Base-by-base conservation (phyloP, 176 grass and related monocot genomes). In the Oryza nivara region DNA sequence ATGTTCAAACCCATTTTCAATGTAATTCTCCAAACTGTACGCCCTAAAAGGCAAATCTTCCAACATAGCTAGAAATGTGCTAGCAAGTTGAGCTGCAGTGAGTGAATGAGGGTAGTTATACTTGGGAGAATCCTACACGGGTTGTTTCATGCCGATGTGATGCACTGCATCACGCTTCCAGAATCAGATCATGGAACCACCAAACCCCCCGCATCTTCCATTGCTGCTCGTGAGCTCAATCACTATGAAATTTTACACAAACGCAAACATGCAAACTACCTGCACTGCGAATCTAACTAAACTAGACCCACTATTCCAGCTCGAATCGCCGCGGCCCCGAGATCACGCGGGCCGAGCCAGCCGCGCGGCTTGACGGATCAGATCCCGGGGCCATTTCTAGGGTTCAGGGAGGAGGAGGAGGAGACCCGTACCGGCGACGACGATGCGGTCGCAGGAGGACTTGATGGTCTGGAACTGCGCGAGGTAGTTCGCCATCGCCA, bases 391-490 rank as follows among this genome's bases (percentile, higher is more conserved):
- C 13, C 30, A 26, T 66, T 20, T n/a, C 8, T 58, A 82, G 15
- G 17, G 20, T 41, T 36, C 19, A 11, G 25, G 8, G 63, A 22
- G 71, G 65, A 22, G 71, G 65, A 64, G 72, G 23, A 23, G 35
- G 74, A 32, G 30, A 32, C 30, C 56, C 52, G 61, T 95, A 99
- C 96, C 93, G 70, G 96, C 92, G 82, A 99, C 65, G 84, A 99
- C 93, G 84, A 99, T 89, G 91, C 93, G 91, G 84, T 99, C 96
- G 83, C 83, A 91, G 74, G 96, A 90, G 88, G 79, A 94, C 89
- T 99, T 99, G 84, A 99, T 99, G 54, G 93, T 92, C 89, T 99
- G 93, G 81, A 99, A 99, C 91, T 99, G 96, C 47, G 93, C 96
- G 74, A 99, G 91, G 79, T 96, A 99, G 90, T 96, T 99, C 63